phyloP scores from a whole-genome alignment of 2,329 filamentous ascomycete genomes.

The Lachnellula subtilissima region DNA sequence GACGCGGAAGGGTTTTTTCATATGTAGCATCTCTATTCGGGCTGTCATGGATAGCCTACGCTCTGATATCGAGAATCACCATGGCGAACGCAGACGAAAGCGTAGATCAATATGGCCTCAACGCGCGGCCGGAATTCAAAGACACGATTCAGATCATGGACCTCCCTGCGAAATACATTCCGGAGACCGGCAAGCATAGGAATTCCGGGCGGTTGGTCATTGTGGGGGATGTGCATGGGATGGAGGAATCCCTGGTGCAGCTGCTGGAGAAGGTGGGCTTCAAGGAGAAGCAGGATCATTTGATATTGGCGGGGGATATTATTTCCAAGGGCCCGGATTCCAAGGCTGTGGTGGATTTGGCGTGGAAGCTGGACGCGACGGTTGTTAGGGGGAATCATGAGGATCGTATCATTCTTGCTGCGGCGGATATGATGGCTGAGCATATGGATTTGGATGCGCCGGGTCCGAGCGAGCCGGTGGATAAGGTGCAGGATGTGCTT shows the following conservation, averaged over 20 bases:
- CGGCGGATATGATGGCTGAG: slow-evolving; percentile 36
- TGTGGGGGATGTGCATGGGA: slow-evolving; percentile 91
- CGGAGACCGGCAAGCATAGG: slow-evolving; percentile 30
- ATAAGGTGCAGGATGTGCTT: slow-evolving; percentile 20
- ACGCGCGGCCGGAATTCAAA: slow-evolving; percentile 19
- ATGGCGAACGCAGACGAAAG: neutral
- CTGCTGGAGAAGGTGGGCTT: slow-evolving; percentile 67
- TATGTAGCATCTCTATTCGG: neutral
- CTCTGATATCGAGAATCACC: neutral
- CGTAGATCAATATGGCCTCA: slow-evolving; percentile 12
- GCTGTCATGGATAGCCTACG: neutral
- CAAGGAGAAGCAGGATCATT: slow-evolving; percentile 59
- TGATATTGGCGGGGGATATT: slow-evolving; percentile 73
- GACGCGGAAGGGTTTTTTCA: too few species aligned
- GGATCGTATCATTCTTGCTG: slow-evolving; percentile 71
- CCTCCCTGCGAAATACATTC: slow-evolving; percentile 25
- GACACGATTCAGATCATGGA: slow-evolving; percentile 28
- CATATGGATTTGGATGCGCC: slow-evolving; percentile 28
- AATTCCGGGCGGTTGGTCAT: slow-evolving; percentile 63
- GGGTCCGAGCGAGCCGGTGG: slow-evolving; percentile 26
- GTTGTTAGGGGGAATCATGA: slow-evolving; percentile 92
- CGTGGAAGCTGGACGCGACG: slow-evolving; percentile 68
- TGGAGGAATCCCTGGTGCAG: slow-evolving; percentile 59
- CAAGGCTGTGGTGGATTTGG: slow-evolving; percentile 63
- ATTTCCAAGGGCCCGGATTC: slow-evolving; percentile 86